phyloP scores from a whole-genome alignment of 2,329 filamentous ascomycete genomes.

The Pseudocercospora macadamiae region DNA sequence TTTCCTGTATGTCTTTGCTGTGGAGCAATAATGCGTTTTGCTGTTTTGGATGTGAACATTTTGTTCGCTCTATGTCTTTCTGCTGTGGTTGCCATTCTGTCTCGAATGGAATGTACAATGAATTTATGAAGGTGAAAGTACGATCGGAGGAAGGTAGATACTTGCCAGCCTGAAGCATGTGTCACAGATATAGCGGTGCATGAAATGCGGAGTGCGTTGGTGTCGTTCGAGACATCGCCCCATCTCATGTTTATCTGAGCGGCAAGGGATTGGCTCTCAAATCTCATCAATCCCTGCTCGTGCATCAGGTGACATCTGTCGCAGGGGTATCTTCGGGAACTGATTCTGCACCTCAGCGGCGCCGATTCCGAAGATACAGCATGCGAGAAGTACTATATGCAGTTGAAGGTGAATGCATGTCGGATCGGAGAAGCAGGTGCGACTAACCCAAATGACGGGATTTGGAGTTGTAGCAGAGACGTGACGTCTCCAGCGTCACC shows the following conservation, averaged over 20 bases:
- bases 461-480: no score
- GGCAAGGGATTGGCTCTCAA: background rate
- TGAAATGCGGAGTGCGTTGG: background rate
- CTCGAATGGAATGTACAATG: background rate
- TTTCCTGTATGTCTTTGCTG: background rate
- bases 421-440: no score
- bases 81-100: background rate
- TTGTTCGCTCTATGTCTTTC: background rate
- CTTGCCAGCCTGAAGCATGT: no score
- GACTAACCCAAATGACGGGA: no score
- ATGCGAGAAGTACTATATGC: no score
- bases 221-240: background rate
- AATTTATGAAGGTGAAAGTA: background rate
- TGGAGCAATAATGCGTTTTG: background rate
- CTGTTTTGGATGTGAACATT: background rate
- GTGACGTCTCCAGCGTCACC: no score
- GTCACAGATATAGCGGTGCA: background rate
- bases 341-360: background rate
- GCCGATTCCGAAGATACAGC: no score
- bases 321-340: background rate
- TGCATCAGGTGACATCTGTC: background rate
- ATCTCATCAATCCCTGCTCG: background rate
- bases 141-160: background rate
- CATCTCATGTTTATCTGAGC: background rate
- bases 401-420: no score